Evolutionary conservation across 2,329 filamentous ascomycete species (phyloP).

Genomic region (Colletotrichum abscissum): DNA sequence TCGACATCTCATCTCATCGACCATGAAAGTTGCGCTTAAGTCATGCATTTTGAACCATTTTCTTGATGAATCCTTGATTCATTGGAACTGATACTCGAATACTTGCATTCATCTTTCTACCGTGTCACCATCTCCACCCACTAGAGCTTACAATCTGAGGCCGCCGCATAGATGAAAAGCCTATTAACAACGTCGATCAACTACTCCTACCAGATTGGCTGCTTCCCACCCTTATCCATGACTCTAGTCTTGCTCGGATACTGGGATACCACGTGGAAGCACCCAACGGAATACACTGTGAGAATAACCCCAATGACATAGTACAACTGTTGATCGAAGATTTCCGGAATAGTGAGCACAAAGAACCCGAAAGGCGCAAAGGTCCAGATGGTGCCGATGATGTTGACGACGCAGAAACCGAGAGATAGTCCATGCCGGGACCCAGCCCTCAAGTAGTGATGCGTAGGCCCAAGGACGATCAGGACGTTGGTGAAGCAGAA

Average conservation of each 20-base stretch:
- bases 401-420: conserved; percentile 25
- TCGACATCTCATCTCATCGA: too few relatives aligned
- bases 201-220: conserved; percentile 11
- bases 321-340: background rate
- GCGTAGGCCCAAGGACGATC: conserved; percentile 19
- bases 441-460: conserved; percentile 23
- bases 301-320: conserved; percentile 6
- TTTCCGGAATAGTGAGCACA: background rate
- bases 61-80: too few relatives aligned
- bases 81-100: too few relatives aligned
- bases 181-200: too few relatives aligned
- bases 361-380: conserved; percentile 1
- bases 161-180: too few relatives aligned
- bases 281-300: conserved; percentile 2
- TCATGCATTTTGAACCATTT: too few relatives aligned
- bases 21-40: too few relatives aligned
- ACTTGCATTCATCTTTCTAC: too few relatives aligned
- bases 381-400: conserved; percentile 18
- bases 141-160: too few relatives aligned
- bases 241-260: conserved; percentile 12
- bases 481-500: conserved; percentile 34
- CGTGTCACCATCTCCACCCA: too few relatives aligned
- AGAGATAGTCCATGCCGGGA: conserved; percentile 27
- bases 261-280: background rate
- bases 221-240: background rate